phyloP scores from a whole-genome alignment of 805 yeast species.

The Schwanniomyces vanrijiae region DNA sequence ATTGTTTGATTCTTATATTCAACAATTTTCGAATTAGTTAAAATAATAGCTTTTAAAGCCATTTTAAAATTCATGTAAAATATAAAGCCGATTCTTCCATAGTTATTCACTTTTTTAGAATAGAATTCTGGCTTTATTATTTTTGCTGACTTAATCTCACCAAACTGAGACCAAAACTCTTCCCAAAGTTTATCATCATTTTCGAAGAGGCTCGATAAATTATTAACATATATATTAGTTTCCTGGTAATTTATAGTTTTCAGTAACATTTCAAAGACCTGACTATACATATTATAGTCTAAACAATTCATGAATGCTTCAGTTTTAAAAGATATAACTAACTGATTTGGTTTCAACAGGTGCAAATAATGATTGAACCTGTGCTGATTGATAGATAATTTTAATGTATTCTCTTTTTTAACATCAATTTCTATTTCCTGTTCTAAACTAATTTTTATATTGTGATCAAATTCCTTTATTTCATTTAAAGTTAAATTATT shows the following conservation, averaged over 20 bases:
- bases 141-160: conserved; percentile 39
- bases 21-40: conserved; percentile 47
- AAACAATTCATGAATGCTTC: conserved; percentile 6
- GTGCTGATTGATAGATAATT: conserved; percentile 34
- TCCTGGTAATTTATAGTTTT: conserved; percentile 50
- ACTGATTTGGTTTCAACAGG: conserved; percentile 9
- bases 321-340: conserved; percentile 1
- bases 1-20: conserved; percentile 19
- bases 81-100: conserved; percentile 57
- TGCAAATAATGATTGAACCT: conserved; percentile 33
- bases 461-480: conserved; percentile 33
- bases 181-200: conserved; percentile 51
- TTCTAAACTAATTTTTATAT: conserved; percentile 7
- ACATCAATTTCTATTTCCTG: conserved; percentile 6
- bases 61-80: conserved; percentile 56
- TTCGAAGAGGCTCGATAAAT: conserved; percentile 53
- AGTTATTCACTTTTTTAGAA: conserved; percentile 12
- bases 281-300: conserved; percentile 8
- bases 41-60: conserved; percentile 62
- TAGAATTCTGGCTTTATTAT: conserved; percentile 44
- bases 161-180: conserved; percentile 40
- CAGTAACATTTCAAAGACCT: conserved; percentile 13
- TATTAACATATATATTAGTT: conserved; percentile 71
- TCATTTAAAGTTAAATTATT: conserved; percentile 46
- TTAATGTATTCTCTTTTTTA: conserved; percentile 7